Evolutionary conservation across 2,329 filamentous ascomycete species (phyloP).

Genomic region (Stagonosporopsis rhizophila): DNA sequence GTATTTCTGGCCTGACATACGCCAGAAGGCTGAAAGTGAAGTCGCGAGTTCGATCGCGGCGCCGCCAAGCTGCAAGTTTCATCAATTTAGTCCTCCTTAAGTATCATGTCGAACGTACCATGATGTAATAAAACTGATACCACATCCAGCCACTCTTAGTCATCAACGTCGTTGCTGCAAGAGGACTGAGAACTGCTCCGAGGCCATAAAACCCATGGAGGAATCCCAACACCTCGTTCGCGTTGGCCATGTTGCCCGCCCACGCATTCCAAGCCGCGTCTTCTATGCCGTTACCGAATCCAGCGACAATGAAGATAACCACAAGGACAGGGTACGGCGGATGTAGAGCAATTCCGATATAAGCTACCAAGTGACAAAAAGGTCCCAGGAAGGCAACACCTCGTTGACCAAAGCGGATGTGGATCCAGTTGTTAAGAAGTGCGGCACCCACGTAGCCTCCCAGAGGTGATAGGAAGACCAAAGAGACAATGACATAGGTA

Average conservation of each 20-base stretch:
- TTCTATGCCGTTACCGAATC: conserved; percentile 72
- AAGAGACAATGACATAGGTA: conserved; percentile 66
- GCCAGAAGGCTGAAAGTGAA: conserved; percentile 66
- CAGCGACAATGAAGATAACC: conserved; percentile 68
- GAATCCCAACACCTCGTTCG: conserved; percentile 75
- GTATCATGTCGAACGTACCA: conserved; percentile 56
- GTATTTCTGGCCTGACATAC: conserved; percentile 63
- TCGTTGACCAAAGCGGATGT: conserved; percentile 69
- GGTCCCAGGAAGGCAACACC: conserved; percentile 73
- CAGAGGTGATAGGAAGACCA: conserved; percentile 70
- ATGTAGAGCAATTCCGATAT: conserved; percentile 67
- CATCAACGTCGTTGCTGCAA: conserved; percentile 74
- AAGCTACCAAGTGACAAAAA: conserved; percentile 67
- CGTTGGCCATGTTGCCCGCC: conserved; percentile 71
- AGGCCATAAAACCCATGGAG: conserved; percentile 74
- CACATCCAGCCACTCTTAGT: conserved; percentile 65
- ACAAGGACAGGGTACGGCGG: conserved; percentile 71
- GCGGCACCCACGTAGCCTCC: conserved; percentile 68
- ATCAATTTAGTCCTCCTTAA: background rate
- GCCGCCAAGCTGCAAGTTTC: conserved; percentile 45
- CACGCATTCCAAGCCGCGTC: conserved; percentile 67
- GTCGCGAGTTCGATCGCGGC: conserved; percentile 63
- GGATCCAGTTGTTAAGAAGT: conserved; percentile 67
- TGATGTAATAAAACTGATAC: conserved; percentile 77
- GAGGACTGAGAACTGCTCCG: conserved; percentile 70